phyloP scores from a whole-genome alignment of 2,329 filamentous ascomycete species.

The Pseudocercospora vitis region DNA sequence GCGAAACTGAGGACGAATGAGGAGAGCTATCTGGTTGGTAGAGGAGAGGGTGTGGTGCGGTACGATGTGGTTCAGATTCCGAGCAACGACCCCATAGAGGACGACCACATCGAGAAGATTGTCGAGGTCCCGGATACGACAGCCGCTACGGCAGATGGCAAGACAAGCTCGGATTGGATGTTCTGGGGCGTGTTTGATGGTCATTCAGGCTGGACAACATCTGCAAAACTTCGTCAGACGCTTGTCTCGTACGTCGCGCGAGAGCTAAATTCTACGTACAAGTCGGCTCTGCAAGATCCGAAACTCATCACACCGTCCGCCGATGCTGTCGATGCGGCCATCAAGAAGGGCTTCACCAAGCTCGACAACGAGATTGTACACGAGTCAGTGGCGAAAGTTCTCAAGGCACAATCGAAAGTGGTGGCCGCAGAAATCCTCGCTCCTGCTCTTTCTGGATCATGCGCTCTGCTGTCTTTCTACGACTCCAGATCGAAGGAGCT shows the following conservation, averaged over 20 bases:
- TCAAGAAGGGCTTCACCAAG: constrained; percentile 85
- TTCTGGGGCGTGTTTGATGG: constrained; percentile 99
- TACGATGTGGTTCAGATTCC: constrained; percentile 94
- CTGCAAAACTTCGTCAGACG: constrained; percentile 88
- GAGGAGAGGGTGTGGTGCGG: constrained; percentile 86
- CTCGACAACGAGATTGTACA: constrained; percentile 94
- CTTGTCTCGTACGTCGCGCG: constrained; percentile 90
- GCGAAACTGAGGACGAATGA: constrained; percentile 85
- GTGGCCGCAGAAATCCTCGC: constrained; percentile 88
- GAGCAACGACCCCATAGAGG: constrained; percentile 96
- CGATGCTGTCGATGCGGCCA: constrained; percentile 82
- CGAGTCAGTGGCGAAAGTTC: constrained; percentile 85
- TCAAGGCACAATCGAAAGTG: constrained; percentile 85
- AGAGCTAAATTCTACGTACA: constrained; percentile 90
- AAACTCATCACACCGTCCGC: constrained; percentile 65
- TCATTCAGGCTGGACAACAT: constrained; percentile 97
- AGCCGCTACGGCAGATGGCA: constrained; percentile 55
- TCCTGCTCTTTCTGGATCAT: constrained; percentile 93
- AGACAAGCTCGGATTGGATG: constrained; percentile 85
- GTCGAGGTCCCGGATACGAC: constrained; percentile 75
- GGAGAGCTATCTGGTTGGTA: constrained; percentile 84
- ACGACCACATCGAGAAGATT: constrained; percentile 97
- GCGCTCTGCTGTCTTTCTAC: constrained; percentile 93
- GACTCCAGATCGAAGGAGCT: constrained; percentile 83
- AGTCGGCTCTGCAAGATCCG: constrained; percentile 62